Base-by-base conservation (phyloP, 2,329 filamentous ascomycete species). In the Tolypocladium guangdongense region DNA sequence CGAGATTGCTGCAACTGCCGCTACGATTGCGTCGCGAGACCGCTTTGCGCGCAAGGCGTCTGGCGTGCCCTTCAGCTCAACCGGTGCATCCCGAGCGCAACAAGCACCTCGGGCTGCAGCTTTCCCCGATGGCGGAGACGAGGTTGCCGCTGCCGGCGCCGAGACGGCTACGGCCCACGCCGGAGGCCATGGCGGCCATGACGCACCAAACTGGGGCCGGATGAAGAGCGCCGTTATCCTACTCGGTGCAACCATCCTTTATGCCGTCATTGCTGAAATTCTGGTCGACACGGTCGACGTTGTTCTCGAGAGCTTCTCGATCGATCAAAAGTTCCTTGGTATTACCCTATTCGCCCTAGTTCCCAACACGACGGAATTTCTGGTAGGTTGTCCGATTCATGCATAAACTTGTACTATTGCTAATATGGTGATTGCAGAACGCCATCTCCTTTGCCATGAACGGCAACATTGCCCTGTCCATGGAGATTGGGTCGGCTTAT, bases 371-470 rank as follows among this genome's bases (percentile, higher is more conserved):
- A 99, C 93, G 1, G 93, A 99, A 67, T 99, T 99, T 67, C 69
- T 99, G 75, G 87, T 92, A 78, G 73, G 84, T 71, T 27, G 16
- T n/a, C 16, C 7, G 12, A 24, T 10, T 11, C 24, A 22, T 30
- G 16, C 39, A 27, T 7, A 8, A 6, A 4, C 18, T 32, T 46
- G 32, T 8, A 22, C 36, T 32, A 32, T 51, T 48, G 33, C 58
- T 60, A 49, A 56, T 30, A 1, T 38, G 33, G 12, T 27, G 37
- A 20, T 33, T 11, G 12, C 53, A 90, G 84, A 99, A 99, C 70
- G 93, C 92, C 67, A 99, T 99, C 55, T 96, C 91, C 0, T 99
- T 99, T 68, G 93, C 93, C 52, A 99, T 99, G 92, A 97, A 99
- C 65, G 93, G 93, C 56, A 99, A 99, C 69, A 97, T 99, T 69